Evolutionary conservation across 345 rosid genomes (phyloP), one percentile per base, ranked within the genome.

Genomic region (Heritiera littoralis): DNA sequence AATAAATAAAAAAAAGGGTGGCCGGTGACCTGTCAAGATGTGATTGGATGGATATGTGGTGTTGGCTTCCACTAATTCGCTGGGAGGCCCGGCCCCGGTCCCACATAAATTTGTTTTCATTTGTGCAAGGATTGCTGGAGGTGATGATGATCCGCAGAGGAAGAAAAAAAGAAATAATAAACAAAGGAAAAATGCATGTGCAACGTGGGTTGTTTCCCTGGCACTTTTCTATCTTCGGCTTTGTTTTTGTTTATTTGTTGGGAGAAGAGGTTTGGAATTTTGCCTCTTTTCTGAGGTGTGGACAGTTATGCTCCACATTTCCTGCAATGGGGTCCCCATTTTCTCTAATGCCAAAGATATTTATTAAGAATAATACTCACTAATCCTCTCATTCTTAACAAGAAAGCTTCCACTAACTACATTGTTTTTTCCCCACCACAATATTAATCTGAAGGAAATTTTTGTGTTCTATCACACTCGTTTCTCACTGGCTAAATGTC

Each of bases 91-190:
- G 80, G 84, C 23, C 85, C 86, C 7, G 80, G 84, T 35, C 85
- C 86, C 46, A 66, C 8, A 59, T 20, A 60, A 69, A 61, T 79
- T 78, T 75, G 69, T 81, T 82, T 82, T 77, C 64, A 66, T 72
- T 83, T 80, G 85, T 82, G 87, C 88, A 88, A 86, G 85, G 88
- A 86, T 86, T 80, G 69, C 78, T 80, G 84, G 78, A 46, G 77
- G 85, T 66, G 87, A 82, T 66, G 87, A 82, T 81, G 79, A 74
- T 70, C 83, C 72, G 80, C 66, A 66, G 73, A 80, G 77, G 72
- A 68, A 76, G 78, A 56, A 17, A 77, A 17, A 35, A 35, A 35
- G 2, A 35, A 15, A 40, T 6, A 20, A 46, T 70, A 84, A 83
- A 76, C 66, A 79, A 84, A 64, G 35, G 69, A 14, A 35, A 64